phyloP scores from a whole-genome alignment of 805 yeast species.

The Saccharomycopsis olivae region DNA sequence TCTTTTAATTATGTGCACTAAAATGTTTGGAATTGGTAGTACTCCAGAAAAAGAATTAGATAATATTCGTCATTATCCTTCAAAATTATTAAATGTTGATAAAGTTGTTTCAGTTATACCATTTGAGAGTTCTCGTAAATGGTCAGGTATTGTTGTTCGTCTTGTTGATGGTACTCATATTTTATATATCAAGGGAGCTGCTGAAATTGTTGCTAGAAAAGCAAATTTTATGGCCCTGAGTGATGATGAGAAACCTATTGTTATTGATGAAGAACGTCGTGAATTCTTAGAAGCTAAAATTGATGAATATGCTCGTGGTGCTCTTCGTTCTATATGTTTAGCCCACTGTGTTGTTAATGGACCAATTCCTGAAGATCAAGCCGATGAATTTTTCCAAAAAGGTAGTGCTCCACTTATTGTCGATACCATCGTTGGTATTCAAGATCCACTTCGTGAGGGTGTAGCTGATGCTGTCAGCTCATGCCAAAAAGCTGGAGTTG shows the following conservation, averaged over 20 bases:
- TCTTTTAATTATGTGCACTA: constrained; percentile 54
- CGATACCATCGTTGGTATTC: constrained; percentile 81
- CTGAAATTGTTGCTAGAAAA: constrained; percentile 53
- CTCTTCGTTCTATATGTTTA: constrained; percentile 80
- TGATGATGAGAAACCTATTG: constrained; percentile 13
- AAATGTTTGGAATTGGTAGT: constrained; percentile 38
- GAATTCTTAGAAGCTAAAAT: constrained; percentile 31
- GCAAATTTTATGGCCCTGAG: constrained; percentile 1
- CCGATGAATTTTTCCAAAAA: constrained; percentile 4
- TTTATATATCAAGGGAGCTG: constrained; percentile 83
- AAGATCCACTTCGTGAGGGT: constrained; percentile 88
- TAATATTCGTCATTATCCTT: constrained; percentile 5
- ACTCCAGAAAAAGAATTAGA: constrained; percentile 38
- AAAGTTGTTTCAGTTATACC: constrained; percentile 66
- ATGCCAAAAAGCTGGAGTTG: constrained; percentile 86
- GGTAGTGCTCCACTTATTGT: constrained; percentile 47
- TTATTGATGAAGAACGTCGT: not conserved
- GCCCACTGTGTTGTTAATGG: constrained; percentile 64
- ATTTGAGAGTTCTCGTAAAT: constrained; percentile 85
- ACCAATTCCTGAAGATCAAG: constrained; percentile 20
- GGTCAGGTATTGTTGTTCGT: constrained; percentile 70
- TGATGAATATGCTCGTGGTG: constrained; percentile 57
- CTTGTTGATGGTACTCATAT: constrained; percentile 30
- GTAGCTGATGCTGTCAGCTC: constrained; percentile 81
- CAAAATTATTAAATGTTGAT: constrained; percentile 27